These are phyloP conservation scores for Lactarius quietus DNA, from an alignment of 768 basidiomycete genomes.

Conservation along the genomic window DNA sequence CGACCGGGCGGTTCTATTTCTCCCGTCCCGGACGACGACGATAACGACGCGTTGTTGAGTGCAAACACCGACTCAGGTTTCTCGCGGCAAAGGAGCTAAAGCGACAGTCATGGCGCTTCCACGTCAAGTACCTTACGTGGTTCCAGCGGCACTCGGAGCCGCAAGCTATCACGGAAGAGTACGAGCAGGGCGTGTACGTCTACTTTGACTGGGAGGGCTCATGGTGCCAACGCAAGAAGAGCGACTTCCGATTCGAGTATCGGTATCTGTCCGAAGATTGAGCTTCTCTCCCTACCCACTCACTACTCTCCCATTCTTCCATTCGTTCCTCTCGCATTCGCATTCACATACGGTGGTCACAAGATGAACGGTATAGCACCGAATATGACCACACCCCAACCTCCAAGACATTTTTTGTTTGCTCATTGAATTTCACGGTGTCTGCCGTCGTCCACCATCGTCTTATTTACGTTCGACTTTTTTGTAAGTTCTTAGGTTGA, in stretches of 20 bases:
- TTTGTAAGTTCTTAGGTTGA: slow-evolving; percentile 19
- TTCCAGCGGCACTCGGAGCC: slow-evolving; percentile 99
- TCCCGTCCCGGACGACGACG: background rate
- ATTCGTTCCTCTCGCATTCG: slow-evolving; percentile 4
- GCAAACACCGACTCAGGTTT: slow-evolving; percentile 49
- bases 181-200: slow-evolving; percentile 98
- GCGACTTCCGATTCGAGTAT: slow-evolving; percentile 96
- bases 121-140: slow-evolving; percentile 99
- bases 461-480: slow-evolving; percentile 14
- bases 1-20: background rate
- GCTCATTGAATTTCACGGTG: slow-evolving; percentile 9
- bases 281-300: slow-evolving; percentile 18
- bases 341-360: background rate
- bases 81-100: slow-evolving; percentile 97
- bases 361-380: background rate
- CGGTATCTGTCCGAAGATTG: slow-evolving; percentile 91
- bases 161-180: slow-evolving; percentile 97
- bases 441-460: background rate
- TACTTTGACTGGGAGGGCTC: slow-evolving; percentile 99
- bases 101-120: slow-evolving; percentile 97
- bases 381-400: slow-evolving; percentile 6
- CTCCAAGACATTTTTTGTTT: slow-evolving; percentile 2
- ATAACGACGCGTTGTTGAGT: background rate
- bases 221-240: slow-evolving; percentile 98
- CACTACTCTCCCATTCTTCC: background rate